Conservation (phyloP, 1,284 basidiomycete genomes). For the Ceratobasidium sp. region DNA sequence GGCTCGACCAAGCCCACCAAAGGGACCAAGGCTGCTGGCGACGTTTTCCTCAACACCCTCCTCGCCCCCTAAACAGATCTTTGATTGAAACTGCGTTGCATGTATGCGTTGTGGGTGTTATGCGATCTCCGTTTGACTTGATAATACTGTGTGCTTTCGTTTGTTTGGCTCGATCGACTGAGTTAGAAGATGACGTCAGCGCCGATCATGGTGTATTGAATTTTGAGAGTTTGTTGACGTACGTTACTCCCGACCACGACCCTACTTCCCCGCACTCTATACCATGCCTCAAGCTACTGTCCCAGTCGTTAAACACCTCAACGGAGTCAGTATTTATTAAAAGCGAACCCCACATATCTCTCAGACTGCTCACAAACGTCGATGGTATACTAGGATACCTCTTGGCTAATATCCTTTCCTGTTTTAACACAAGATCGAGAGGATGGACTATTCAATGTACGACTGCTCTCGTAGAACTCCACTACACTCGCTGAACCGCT, state of each 20-base stretch:
- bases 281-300: background rate
- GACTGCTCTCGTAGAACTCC: background rate
- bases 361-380: too few species aligned
- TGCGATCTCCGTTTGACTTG: conserved; percentile 31
- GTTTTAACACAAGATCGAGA: conserved; percentile 12
- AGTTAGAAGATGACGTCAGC: background rate
- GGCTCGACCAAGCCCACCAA: conserved; percentile 76
- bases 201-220: background rate
- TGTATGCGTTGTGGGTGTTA: conserved; percentile 45
- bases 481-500: too few species aligned
- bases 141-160: background rate
- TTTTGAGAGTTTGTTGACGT: background rate
- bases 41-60: conserved; percentile 89
- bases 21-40: conserved; percentile 76
- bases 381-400: conserved; percentile 32
- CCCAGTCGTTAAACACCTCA: conserved; percentile 42
- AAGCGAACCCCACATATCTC: background rate
- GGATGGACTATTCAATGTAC: conserved; percentile 33
- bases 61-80: conserved; percentile 77
- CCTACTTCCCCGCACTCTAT: conserved; percentile 5
- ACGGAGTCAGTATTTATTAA: conserved; percentile 5
- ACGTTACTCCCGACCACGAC: background rate
- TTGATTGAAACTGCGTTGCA: conserved; percentile 16
- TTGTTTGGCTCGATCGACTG: background rate
- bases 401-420: conserved; percentile 43